phyloP scores from a whole-genome alignment of 257 asterid species.

The Jaltomata sinuosa region DNA sequence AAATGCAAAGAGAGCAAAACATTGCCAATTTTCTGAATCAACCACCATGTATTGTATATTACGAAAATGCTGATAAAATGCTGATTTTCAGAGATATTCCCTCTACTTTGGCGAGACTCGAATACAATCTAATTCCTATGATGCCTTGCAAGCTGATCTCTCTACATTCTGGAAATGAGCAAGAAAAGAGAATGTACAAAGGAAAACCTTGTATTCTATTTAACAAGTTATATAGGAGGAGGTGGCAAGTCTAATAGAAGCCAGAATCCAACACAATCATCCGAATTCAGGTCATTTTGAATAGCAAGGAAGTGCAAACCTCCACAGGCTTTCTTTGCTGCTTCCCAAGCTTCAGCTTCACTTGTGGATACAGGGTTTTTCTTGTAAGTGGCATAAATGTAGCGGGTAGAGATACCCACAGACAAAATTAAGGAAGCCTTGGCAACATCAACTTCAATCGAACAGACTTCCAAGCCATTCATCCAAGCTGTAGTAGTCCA shows the following conservation, averaged over 20 bases:
- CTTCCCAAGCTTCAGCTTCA: constrained; percentile 99
- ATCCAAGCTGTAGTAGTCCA: constrained; percentile 68
- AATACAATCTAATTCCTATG: background rate
- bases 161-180: background rate
- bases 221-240: constrained; percentile 55
- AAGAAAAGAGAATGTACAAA: background rate
- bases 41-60: background rate
- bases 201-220: background rate
- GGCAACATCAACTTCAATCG: constrained; percentile 62
- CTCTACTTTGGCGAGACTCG: background rate
- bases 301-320: constrained; percentile 91
- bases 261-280: constrained; percentile 85
- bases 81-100: background rate
- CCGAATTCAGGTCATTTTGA: constrained; percentile 76
- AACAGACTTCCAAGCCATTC: constrained; percentile 82
- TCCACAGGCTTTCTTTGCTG: constrained; percentile 70
- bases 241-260: constrained; percentile 85
- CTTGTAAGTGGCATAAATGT: constrained; percentile 70
- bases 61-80: background rate
- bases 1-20: background rate
- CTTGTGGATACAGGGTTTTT: constrained; percentile 52
- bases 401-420: constrained; percentile 76
- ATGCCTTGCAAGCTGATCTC: background rate
- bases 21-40: background rate
- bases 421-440: constrained; percentile 57